Evolutionary conservation across 441 rosid genomes (phyloP).

Genomic region (Hura crepitans): DNA sequence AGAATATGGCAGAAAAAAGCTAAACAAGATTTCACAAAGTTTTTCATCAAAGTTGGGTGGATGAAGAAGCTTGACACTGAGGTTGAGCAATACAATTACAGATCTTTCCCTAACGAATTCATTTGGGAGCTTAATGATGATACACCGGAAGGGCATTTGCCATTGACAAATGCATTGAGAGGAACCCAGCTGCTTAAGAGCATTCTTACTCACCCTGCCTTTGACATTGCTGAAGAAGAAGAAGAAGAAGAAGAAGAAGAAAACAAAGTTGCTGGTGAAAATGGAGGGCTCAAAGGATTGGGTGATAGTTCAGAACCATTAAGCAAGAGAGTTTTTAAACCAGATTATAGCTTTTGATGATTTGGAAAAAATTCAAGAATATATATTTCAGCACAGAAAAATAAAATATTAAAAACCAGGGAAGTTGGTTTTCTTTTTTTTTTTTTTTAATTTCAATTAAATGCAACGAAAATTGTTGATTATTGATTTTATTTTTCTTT

Average conservation of each 20-base stretch:
- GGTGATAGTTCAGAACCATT: constrained; percentile 36
- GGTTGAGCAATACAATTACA: constrained; percentile 72
- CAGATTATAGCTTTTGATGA: constrained; percentile 62
- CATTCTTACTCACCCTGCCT: constrained; percentile 77
- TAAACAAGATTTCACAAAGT: constrained; percentile 59
- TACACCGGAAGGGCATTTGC: constrained; percentile 79
- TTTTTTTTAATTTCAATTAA: background rate
- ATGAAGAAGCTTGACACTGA: constrained; percentile 94
- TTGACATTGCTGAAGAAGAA: constrained; percentile 39
- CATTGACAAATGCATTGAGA: constrained; percentile 84
- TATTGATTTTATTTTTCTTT: background rate
- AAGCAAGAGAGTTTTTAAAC: constrained; percentile 38
- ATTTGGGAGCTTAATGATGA: constrained; percentile 70
- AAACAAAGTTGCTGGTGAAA: background rate
- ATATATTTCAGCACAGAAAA: background rate
- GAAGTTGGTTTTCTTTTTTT: background rate
- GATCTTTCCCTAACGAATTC: constrained; percentile 75
- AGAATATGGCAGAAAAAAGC: constrained; percentile 50
- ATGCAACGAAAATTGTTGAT: background rate
- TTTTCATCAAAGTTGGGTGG: constrained; percentile 77
- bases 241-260: constrained; percentile 25
- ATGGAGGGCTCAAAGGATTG: constrained; percentile 19
- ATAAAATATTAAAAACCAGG: background rate
- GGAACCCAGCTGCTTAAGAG: constrained; percentile 65
- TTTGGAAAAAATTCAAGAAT: background rate